Base-by-base conservation (phyloP, 2,329 filamentous ascomycete species). In the Penicillium paneum region DNA sequence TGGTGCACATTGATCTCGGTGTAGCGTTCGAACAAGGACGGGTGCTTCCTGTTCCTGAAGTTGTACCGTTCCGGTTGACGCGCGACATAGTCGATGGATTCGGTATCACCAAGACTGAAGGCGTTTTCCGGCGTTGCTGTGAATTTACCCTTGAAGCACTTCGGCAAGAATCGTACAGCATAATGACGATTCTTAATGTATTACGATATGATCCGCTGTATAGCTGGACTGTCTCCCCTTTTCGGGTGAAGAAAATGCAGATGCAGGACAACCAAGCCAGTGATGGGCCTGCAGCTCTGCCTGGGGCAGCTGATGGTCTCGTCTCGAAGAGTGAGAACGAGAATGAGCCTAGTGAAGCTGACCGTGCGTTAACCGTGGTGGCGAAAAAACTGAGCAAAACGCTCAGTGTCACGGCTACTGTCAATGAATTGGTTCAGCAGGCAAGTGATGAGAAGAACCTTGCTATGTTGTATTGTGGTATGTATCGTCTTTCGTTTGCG, bases 131-230 rank as follows among this genome's bases (percentile, higher is more conserved):
- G 8, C 85, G 95, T n/a, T 97, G 93, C 74, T 99, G 94, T 72
- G 95, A 99, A 71, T 97, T 97, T 71, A 97, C 92, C 0, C 83
- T 99, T 31, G 91, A 97, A 58, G 92, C 95, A 1, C 79, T 99
- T 34, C 87, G 94, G n/a, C 89, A 96, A 65, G 94, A 99, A 71
- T 90, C 90, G 12, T 95, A 96, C 70, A 92, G 89, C 41, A 99
- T 99, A 76, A 97, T 97, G 92, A 97, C 94, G 0, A 91, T 99
- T 49, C 84, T 99, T 19, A 95, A 99, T 68, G 95, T 99, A 21
- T 78, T 99, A 55, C 88, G 95, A n/a, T 97, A 97, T 74, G 94
- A 99, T 79, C 95, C 94, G 1, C 77, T 99, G 57, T 96, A 97
- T 72, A 94, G 86, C 57, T 99, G 94, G 94, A 93, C 90, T 34